Percentiles rank a stretch among this genome's conserved stretches.
Evolutionary conservation across 2,329 filamentous ascomycete species (phyloP).

Genomic region (Monosporascus ibericus): DNA sequence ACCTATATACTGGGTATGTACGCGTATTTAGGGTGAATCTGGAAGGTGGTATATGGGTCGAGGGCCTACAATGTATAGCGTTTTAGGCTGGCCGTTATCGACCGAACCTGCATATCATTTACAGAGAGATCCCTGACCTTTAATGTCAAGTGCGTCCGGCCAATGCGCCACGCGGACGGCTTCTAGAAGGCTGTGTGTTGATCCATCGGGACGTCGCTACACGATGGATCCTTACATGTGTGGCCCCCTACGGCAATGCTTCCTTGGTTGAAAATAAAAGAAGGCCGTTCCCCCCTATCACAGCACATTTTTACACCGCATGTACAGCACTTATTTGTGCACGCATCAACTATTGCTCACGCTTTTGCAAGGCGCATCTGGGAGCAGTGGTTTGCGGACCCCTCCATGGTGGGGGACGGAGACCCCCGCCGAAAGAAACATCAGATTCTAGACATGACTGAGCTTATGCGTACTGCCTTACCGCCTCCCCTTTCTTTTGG

Average conservation of each 20-base stretch:
- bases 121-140: background rate
- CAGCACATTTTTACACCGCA: slow-evolving; percentile 11
- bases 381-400: slow-evolving; percentile 3
- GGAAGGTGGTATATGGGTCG: background rate
- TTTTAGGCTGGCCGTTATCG: background rate
- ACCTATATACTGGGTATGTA: background rate
- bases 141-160: background rate
- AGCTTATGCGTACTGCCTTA: slow-evolving; percentile 5
- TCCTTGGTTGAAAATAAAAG: background rate
- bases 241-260: background rate
- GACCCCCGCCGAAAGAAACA: background rate
- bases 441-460: too few species aligned
- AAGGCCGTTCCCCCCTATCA: slow-evolving; percentile 8
- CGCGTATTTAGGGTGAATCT: background rate
- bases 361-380: slow-evolving; percentile 15
- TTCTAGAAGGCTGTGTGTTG: background rate
- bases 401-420: background rate
- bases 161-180: background rate
- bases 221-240: background rate
- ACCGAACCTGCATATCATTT: background rate
- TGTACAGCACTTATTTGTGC: slow-evolving; percentile 2
- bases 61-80: background rate
- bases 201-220: background rate
- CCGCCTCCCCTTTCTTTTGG: slow-evolving; percentile 8
- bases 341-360: slow-evolving; percentile 6